Evolutionary conservation across 2,329 filamentous ascomycete genomes (phyloP).

Genomic region (Penicillium glabrum): DNA sequence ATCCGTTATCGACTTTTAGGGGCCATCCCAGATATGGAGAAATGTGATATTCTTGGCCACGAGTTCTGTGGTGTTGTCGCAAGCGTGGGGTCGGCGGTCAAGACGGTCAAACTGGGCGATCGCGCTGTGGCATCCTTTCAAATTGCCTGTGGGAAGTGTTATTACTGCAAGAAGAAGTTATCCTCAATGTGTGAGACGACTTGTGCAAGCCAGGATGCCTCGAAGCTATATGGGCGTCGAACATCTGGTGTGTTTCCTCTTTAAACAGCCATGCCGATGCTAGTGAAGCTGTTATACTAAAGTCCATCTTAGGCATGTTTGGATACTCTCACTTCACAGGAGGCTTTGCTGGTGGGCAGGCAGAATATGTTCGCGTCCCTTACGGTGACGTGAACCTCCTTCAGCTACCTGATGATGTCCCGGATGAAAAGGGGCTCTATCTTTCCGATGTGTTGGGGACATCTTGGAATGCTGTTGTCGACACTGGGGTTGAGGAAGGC

Average conservation of each 20-base stretch:
- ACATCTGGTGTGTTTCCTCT: conserved; percentile 60
- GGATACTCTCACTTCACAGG: conserved; percentile 76
- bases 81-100: conserved; percentile 56
- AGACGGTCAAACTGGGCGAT: conserved; percentile 58
- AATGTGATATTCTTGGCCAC: conserved; percentile 67
- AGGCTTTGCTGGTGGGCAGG: conserved; percentile 83
- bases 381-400: conserved; percentile 78
- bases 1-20: conserved; percentile 19
- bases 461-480: conserved; percentile 78
- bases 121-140: conserved; percentile 85
- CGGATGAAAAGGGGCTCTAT: conserved; percentile 81
- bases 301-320: conserved; percentile 53
- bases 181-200: conserved; percentile 79
- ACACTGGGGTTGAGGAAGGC: conserved; percentile 74
- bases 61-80: conserved; percentile 56
- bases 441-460: conserved; percentile 79
- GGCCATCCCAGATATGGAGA: conserved; percentile 58
- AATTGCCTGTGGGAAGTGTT: conserved; percentile 69
- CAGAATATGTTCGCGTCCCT: conserved; percentile 82
- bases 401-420: conserved; percentile 73
- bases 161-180: conserved; percentile 75
- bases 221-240: conserved; percentile 74
- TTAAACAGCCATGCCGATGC: not conserved
- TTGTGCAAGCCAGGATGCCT: conserved; percentile 68
- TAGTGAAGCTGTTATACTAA: not conserved